Percentiles rank a stretch among this genome's conserved stretches.
Conservation (phyloP, 345 rosid genomes). For the Ceriops zippeliana region DNA sequence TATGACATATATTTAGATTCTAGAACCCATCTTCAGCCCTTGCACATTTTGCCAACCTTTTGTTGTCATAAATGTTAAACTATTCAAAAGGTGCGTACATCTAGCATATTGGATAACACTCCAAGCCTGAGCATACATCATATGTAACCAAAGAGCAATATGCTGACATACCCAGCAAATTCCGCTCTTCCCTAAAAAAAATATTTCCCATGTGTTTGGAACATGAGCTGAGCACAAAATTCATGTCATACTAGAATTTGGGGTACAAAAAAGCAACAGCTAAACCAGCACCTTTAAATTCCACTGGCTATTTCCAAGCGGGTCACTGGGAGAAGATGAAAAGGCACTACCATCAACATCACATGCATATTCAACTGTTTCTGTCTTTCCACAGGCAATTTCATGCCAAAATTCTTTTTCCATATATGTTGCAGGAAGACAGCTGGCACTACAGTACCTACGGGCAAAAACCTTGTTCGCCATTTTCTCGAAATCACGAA, state of each 20-base stretch:
- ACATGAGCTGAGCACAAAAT: not conserved
- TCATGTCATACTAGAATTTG: not conserved
- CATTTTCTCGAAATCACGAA: conserved; percentile 98
- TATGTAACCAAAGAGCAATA: not conserved
- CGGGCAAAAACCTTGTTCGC: conserved; percentile 95
- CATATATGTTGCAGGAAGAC: conserved; percentile 86
- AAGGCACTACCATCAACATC: conserved; percentile 99
- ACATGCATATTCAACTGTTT: conserved; percentile 98
- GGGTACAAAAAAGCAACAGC: not conserved
- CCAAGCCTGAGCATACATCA: not conserved
- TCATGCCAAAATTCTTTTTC: conserved; percentile 99
- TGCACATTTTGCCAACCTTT: too few species aligned
- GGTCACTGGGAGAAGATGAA: conserved; percentile 83
- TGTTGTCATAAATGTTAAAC: too few species aligned
- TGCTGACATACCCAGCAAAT: not conserved
- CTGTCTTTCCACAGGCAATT: conserved; percentile 91
- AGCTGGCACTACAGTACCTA: conserved; percentile 86
- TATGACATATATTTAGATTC: too few species aligned
- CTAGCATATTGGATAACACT: not conserved
- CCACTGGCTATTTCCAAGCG: conserved; percentile 97
- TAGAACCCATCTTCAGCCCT: too few species aligned
- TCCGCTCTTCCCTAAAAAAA: not conserved
- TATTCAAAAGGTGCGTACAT: too few species aligned
- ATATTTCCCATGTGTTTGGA: not conserved
- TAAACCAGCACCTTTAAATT: conserved; percentile 79